Evolutionary conservation across 2,329 filamentous ascomycete species (phyloP), one percentile per base, ranked within the genome.

Genomic region (Pseudogymnoascus sp.): DNA sequence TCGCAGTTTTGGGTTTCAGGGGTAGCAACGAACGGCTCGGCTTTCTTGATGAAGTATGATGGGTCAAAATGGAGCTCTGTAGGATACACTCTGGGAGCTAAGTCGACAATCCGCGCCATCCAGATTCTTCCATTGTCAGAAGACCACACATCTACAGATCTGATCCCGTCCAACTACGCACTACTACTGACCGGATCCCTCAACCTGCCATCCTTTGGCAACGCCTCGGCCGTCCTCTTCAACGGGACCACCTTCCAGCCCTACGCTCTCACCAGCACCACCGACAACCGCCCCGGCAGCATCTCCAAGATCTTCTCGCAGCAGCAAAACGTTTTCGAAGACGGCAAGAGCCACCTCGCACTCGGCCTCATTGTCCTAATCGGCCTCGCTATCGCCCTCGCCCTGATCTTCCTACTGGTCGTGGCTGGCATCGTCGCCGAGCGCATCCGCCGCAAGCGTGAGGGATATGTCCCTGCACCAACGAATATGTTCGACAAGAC

Each of bases 101-200:
- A 82, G 19, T 92, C 91, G 1, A 78, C 81, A 19, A 87, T 99
- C 68, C 87, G 85, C 62, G 89, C 90, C 66, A 80, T 99, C 5
- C 93, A 97, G 72, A 81, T 97, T 64, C 87, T 97, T 69, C 83
- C 85, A 3, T 75, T 96, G 19, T 88, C 83, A 0, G 76, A 87
- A 60, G 76, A 84, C 15, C 95, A 97, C 73, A 83, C 78, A 36
- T 76, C 80, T 13, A 86, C 83, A 1, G 76, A 83, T 38, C 78
- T 92, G 6, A 77, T 99, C 15, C 81, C 86, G 61, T 76, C 82
- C 17, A 80, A 86, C 66, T 86, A 95, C 73, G 82, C 86, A 3
- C 83, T 99, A 36, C 83, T 99, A 76, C 79, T 97, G 60, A 91
- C 91, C n/a, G 95, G 95, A 40, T 84, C 88, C 62, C 84, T 99